Evolutionary conservation across 805 yeast species (phyloP).

Genomic region (Candida palmyrensis): DNA sequence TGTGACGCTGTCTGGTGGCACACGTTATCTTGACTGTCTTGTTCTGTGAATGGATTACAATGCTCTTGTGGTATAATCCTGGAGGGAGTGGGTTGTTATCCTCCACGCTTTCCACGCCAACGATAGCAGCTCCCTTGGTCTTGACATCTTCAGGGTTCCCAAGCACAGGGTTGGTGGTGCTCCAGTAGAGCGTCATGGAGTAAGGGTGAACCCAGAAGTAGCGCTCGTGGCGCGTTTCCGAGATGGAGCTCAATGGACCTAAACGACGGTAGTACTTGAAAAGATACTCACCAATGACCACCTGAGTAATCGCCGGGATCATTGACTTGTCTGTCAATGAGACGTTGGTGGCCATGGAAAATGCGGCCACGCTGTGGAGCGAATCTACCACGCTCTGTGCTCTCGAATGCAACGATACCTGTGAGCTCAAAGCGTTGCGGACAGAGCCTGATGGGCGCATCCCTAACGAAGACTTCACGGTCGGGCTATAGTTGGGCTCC

Average conservation of each 20-base stretch:
- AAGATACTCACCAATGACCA: slow-evolving; percentile 87
- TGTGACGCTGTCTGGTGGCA: slow-evolving; percentile 81
- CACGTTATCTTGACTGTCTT: slow-evolving; percentile 77
- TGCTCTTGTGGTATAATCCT: slow-evolving; percentile 81
- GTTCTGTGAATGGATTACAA: slow-evolving; percentile 65
- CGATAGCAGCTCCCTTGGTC: slow-evolving; percentile 76
- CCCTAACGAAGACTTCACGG: background rate
- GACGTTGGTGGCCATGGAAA: slow-evolving; percentile 55
- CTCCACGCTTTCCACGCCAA: slow-evolving; percentile 70
- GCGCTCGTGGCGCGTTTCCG: slow-evolving; percentile 82
- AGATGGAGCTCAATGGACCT: slow-evolving; percentile 68
- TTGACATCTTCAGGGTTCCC: slow-evolving; percentile 60
- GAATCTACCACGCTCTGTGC: slow-evolving; percentile 27
- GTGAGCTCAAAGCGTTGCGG: slow-evolving; percentile 18
- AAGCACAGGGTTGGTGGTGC: slow-evolving; percentile 69
- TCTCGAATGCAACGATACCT: slow-evolving; percentile 23
- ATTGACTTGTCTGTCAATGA: slow-evolving; percentile 65
- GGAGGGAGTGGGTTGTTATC: slow-evolving; percentile 88
- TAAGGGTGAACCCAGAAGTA: slow-evolving; percentile 97
- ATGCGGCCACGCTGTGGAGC: slow-evolving; percentile 24
- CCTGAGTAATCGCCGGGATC: slow-evolving; percentile 84
- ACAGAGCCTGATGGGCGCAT: slow-evolving; percentile 7
- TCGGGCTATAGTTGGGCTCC: slow-evolving; percentile 9
- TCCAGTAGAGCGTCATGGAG: slow-evolving; percentile 87
- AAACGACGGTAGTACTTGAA: slow-evolving; percentile 78